A percentile compares a stretch with the other conserved stretches of the same genome.
phyloP scores from a whole-genome alignment of 2,329 filamentous ascomycete species.

The Fusarium transvaalense region DNA sequence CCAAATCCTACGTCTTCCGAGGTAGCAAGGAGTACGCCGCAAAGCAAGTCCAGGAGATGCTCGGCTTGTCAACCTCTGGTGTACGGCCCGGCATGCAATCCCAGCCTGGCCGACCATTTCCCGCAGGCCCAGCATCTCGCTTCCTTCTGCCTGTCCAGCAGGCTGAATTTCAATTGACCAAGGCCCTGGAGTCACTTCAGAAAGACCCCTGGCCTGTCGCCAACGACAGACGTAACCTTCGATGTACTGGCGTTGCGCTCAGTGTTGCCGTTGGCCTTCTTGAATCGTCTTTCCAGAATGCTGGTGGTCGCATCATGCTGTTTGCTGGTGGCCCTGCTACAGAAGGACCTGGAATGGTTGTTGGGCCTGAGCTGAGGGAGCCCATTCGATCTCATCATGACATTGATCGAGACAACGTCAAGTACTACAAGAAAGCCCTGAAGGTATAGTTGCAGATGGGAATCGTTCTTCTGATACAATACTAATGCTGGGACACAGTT shows the following conservation, averaged over 20 bases:
- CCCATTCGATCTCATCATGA: slow-evolving; percentile 98
- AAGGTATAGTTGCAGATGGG: slow-evolving; percentile 70
- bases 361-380: slow-evolving; percentile 94
- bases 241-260: slow-evolving; percentile 95
- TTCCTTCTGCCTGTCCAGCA: slow-evolving; percentile 96
- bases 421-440: slow-evolving; percentile 98
- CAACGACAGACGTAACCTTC: slow-evolving; percentile 88
- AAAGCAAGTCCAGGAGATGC: slow-evolving; percentile 99
- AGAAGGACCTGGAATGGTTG: slow-evolving; percentile 96
- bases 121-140: slow-evolving; percentile 84
- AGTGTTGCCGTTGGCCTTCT: slow-evolving; percentile 93
- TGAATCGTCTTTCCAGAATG: slow-evolving; percentile 95
- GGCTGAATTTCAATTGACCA: slow-evolving; percentile 97
- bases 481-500: slow-evolving; percentile 68
- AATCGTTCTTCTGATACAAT: neutral
- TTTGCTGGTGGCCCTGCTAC: slow-evolving; percentile 96
- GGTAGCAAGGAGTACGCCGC: slow-evolving; percentile 98
- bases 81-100: slow-evolving; percentile 80
- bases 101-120: slow-evolving; percentile 79
- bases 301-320: slow-evolving; percentile 95
- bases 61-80: slow-evolving; percentile 80
- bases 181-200: slow-evolving; percentile 93
- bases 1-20: slow-evolving; percentile 98
- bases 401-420: slow-evolving; percentile 98
- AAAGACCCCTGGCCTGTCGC: slow-evolving; percentile 98